Base-by-base conservation (phyloP, 202 grass and related monocot genomes). In the Hordeum pubiflorum region DNA sequence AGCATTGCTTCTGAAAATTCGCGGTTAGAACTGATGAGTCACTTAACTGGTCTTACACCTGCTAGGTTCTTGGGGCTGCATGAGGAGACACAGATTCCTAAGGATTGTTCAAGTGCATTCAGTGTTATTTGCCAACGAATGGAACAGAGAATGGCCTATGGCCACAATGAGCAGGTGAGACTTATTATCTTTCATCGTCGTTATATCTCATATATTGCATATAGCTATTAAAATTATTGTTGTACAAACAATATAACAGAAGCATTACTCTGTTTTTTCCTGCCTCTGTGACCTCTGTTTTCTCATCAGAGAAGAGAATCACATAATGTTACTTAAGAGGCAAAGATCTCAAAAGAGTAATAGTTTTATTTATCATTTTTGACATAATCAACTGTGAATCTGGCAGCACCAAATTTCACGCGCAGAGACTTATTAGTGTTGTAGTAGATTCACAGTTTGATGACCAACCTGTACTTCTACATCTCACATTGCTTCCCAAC, bases 61-160 rank as follows among this genome's bases (percentile, higher is more conserved):
- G 21, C 79, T 83, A 98, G 95, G 85, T 98, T 95, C 81, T 86
- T 98, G 85, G 92, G 90, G 64, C 80, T 98, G 60, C 17, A 91
- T 65, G 90, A 95, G 37, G 82, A 89, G 75, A 69, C 24, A 37
- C 21, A 85, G 39, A 92, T 98, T 83, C 92, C 95, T 8, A 74
- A 77, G 17, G 81, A 79, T 24, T 95, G 95, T 79, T 86, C 81
- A 72, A 98, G 82, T 81, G 90, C 95, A 88, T 86, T 94, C 33
- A 81, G 91, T 73, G 87, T 95, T 57, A 81, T 89, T 26, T 93
- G 90, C 84, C 83, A 86, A 65, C 33, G 80, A 54, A 98, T 95
- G 92, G 92, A 98, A 83, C 79, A 91, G 69, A 94, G 64, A 75
- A 84, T 98, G 91, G 80, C 77, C 14, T 98, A 98, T 77, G 74